Base-by-base conservation (phyloP, 1,284 basidiomycete species). In the Coriolopsis trogii region DNA sequence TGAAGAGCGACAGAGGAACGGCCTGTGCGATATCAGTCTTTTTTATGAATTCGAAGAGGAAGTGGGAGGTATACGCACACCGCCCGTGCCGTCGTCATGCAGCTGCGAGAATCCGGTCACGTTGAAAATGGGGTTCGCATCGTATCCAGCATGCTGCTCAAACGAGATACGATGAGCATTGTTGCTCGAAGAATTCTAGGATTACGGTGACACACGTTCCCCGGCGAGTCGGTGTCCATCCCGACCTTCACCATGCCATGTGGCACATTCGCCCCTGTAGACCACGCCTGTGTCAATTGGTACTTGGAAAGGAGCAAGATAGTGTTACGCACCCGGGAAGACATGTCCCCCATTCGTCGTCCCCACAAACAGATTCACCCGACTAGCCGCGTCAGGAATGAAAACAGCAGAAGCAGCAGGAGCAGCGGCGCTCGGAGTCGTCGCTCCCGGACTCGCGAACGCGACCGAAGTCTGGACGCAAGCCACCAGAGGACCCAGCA, bases 171-270 rank as follows among this genome's bases (percentile, higher is more conserved):
- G n/a, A n/a, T n/a, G n/a, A n/a, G n/a, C n/a, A n/a, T n/a, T n/a
- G n/a, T n/a, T n/a, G n/a, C n/a, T n/a, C n/a, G n/a, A n/a, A n/a
- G n/a, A n/a, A n/a, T n/a, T n/a, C n/a, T n/a, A n/a, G n/a, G n/a
- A n/a, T n/a, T n/a, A n/a, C n/a, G n/a, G n/a, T 2, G 6, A 65
- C 71, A 30, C 58, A 82, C 82, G 63, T 84, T 84, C 55, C 77
- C 79, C 2, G 80, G 79, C 7, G 82, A 82, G 56, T 84, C 78
- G 0, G 83, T 85, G 60, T 87, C 84, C 77, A 84, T 79, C 1
- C 82, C 84, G 2, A 72, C 76, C 67, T 85, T 85, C 20, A 80
- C 74, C 80, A 85, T 82, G 20, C 84, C 84, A 66, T 84, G 83
- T 2, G 84, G 84, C 9, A 84, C 62, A 1, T 80, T 84, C 1